Evolutionary conservation across 163 green algal genomes (phyloP), one percentile per base, ranked within the genome.

Genomic region (Scenedesmus sp.): DNA sequence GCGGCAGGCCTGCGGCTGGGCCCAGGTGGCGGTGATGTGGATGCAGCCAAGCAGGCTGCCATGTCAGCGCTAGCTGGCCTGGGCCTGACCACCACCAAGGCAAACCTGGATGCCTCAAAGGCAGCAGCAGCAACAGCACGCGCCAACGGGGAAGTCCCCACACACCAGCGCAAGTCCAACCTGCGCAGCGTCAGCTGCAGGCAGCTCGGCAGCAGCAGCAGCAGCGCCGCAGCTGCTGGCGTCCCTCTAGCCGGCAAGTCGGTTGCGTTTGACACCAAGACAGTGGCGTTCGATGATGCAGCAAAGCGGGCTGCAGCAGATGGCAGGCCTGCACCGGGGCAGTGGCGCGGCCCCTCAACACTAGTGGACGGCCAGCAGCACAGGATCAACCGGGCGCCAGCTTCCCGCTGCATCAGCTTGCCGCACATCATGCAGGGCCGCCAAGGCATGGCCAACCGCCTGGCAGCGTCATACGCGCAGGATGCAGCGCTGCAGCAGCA

Each of bases 61-160:
- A 56, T 84, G 74, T 84, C 90, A n/a, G 90, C 90, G n/a, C 85
- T 93, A 9, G 90, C 90, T 23, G 90, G 90, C 26, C 90, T 93
- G 2, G 90, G 88, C 62, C 16, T 93, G 26, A 87, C 76, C 3
- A 88, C 86, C 46, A 88, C 85, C 18, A 88, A 85, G 60, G 85
- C 77, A 10, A 88, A 91, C n/a, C 60, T 93, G 2, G 90, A 93
- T 57, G 86, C 90, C 56, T 91, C 85, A 20, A 93, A 93, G 52
- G 90, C 90, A 34, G 90, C 90, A 15, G 90, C 84, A 34, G 76
- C 64, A 6, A 84, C 85, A 56, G 86, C 86, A 52, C 77, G 90
- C 9, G 90, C 90, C 0, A 93, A 90, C 60, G 90, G 90, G 4
- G 90, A 93, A 34, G 26, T 93, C 4, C 90, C 90, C 2, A 56